These are phyloP conservation scores for Candida sanyaensis DNA, from an alignment of 1,139 yeast species.

Conservation along the genomic window DNA sequence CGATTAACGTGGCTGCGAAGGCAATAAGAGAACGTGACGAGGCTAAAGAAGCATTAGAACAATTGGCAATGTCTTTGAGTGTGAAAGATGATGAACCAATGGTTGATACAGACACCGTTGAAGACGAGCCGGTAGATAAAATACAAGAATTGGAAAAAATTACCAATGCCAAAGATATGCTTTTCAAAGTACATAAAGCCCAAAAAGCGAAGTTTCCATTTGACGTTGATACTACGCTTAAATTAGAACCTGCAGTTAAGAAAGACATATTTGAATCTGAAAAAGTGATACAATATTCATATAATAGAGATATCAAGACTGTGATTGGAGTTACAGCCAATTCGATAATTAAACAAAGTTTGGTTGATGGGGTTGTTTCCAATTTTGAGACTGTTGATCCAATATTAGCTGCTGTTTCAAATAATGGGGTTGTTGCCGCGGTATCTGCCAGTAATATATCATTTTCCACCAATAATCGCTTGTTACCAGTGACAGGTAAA, in stretches of 20 bases:
- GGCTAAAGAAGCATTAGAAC: constrained; percentile 58
- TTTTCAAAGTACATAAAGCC: constrained; percentile 46
- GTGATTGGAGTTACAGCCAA: background rate
- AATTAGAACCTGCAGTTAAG: background rate
- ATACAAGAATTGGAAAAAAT: constrained; percentile 22
- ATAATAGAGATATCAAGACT: background rate
- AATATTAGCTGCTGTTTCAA: constrained; percentile 1
- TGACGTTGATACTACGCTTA: constrained; percentile 14
- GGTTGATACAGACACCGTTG: constrained; percentile 6
- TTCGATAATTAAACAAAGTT: constrained; percentile 1
- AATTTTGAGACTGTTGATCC: background rate
- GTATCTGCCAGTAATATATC: background rate
- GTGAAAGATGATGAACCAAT: constrained; percentile 6
- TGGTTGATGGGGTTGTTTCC: background rate
- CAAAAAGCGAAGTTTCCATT: constrained; percentile 38
- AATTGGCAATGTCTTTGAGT: constrained; percentile 33
- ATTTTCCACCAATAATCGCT: constrained; percentile 6
- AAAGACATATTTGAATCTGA: background rate
- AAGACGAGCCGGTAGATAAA: constrained; percentile 2
- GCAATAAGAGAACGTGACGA: constrained; percentile 77
- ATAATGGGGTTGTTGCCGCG: constrained; percentile 7
- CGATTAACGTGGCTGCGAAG: constrained; percentile 79
- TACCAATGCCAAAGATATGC: constrained; percentile 33
- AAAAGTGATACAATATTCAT: background rate
- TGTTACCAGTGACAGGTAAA: constrained; percentile 6